phyloP scores from a whole-genome alignment of 345 rosid species.

The Viola odorata region DNA sequence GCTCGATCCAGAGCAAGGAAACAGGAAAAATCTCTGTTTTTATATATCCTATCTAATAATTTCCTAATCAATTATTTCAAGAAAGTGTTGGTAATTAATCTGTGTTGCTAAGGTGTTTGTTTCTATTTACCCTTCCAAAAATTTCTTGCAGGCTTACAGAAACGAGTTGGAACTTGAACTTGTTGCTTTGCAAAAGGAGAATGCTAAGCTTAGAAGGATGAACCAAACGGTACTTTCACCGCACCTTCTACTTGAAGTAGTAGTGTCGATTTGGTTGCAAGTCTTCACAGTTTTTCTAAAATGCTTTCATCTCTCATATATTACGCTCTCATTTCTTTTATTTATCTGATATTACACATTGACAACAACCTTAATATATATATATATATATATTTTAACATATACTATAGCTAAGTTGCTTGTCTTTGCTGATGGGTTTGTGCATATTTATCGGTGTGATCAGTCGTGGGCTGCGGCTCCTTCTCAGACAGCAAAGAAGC shows the following conservation, averaged over 20 bases:
- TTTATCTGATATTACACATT: neutral
- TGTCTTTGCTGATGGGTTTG: neutral
- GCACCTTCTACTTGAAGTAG: too few species aligned
- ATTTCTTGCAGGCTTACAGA: constrained; percentile 44
- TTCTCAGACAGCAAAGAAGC: constrained; percentile 34
- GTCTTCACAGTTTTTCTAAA: too few species aligned
- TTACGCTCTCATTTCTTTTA: neutral
- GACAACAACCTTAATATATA: neutral
- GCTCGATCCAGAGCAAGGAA: constrained; percentile 59
- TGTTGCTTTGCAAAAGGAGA: constrained; percentile 35
- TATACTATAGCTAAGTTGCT: neutral
- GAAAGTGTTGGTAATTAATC: neutral
- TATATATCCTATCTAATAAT: neutral
- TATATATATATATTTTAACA: too few species aligned
- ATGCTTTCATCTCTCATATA: too few species aligned
- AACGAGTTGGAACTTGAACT: constrained; percentile 40
- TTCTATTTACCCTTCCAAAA: neutral
- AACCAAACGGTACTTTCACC: constrained; percentile 40
- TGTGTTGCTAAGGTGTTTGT: neutral
- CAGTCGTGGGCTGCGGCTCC: constrained; percentile 32
- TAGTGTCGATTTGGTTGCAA: too few species aligned
- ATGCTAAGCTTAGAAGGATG: constrained; percentile 41
- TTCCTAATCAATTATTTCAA: neutral
- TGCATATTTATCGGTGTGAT: neutral
- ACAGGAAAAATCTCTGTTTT: constrained; percentile 26